Conservation (phyloP, 2,329 filamentous ascomycete species). For the Diaporthe aspalathi region DNA sequence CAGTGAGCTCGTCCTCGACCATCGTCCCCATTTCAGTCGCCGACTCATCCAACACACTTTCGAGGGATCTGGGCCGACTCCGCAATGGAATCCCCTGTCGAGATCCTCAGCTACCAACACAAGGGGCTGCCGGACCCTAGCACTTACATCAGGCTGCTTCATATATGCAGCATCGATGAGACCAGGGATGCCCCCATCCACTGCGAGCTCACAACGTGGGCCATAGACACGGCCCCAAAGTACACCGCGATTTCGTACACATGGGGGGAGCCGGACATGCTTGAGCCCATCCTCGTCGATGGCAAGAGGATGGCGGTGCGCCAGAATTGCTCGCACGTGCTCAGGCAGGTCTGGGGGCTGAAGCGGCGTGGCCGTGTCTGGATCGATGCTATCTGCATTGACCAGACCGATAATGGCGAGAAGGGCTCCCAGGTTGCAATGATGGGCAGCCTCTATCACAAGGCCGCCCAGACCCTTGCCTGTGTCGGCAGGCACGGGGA, state of each 20-base stretch:
- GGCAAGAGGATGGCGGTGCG: conserved; percentile 14
- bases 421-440: conserved; percentile 20
- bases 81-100: too few relatives aligned
- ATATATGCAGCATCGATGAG: background rate
- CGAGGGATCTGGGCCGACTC: too few relatives aligned
- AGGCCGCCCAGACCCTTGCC: background rate
- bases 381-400: conserved; percentile 33
- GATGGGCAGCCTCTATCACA: conserved; percentile 4
- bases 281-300: background rate
- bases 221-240: background rate
- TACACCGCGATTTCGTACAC: conserved; percentile 24
- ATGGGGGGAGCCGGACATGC: conserved; percentile 1
- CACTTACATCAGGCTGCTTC: conserved; percentile 13
- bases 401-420: conserved; percentile 8
- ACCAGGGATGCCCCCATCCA: background rate
- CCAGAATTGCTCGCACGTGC: conserved; percentile 16
- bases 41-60: too few relatives aligned
- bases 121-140: background rate
- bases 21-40: too few relatives aligned
- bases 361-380: background rate
- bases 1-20: too few relatives aligned
- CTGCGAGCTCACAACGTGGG: conserved; percentile 6
- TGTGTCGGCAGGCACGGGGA: conserved; percentile 11
- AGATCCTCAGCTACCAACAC: background rate
- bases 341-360: background rate